Evolutionary conservation across 163 green algal species (phyloP).

Genomic region (Scenedesmus sp.): DNA sequence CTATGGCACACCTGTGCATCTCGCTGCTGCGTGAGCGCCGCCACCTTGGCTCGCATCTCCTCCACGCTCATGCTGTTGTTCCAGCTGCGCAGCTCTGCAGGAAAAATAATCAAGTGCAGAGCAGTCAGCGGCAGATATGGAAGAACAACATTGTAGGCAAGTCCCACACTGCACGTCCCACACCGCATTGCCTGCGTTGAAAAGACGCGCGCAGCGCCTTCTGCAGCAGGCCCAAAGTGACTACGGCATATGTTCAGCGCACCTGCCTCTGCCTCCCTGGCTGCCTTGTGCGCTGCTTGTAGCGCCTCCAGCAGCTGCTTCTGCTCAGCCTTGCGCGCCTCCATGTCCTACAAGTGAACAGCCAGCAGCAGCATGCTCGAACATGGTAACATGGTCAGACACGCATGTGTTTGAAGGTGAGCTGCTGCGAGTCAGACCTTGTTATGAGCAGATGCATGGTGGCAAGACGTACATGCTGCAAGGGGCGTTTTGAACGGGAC

Average conservation of each 20-base stretch:
- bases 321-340: conserved; percentile 59
- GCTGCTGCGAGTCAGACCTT: too few species aligned
- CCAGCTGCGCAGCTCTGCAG: conserved; percentile 68
- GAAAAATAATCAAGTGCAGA: neutral
- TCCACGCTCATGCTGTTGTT: conserved; percentile 59
- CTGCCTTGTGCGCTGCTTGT: conserved; percentile 53
- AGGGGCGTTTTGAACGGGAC: too few species aligned
- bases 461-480: too few species aligned
- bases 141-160: neutral
- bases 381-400: neutral
- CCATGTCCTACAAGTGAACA: conserved; percentile 65
- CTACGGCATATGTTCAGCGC: neutral
- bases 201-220: neutral
- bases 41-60: conserved; percentile 56
- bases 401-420: neutral
- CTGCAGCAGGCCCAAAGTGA: neutral
- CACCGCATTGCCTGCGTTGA: neutral
- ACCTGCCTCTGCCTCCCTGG: conserved; percentile 51
- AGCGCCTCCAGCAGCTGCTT: conserved; percentile 63
- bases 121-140: neutral
- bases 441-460: too few species aligned
- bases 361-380: neutral
- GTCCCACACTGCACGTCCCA: neutral
- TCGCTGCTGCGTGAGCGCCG: conserved; percentile 39
- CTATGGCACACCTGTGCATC: conserved; percentile 1